Evolutionary conservation across 2,329 filamentous ascomycete species (phyloP), one percentile per base, ranked within the genome.

Genomic region (Alternaria longipes): DNA sequence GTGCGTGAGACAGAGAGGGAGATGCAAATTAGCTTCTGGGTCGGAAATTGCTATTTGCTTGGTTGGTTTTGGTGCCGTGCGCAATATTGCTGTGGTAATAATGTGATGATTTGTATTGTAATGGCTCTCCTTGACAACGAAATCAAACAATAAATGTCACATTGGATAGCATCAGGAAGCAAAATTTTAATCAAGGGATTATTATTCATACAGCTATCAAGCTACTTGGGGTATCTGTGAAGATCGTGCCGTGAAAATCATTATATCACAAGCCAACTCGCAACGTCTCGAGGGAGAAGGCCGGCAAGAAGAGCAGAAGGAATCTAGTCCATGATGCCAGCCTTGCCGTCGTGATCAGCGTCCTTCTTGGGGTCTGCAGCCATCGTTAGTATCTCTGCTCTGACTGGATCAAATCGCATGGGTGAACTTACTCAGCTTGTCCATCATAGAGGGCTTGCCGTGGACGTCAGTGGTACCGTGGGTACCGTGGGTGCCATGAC

Each of bases 311-410:
- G 8, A 34, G 16, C 9, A 34, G n/a, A 40, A n/a, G 14, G 12
- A 14, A 50, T 58, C 22, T 81, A 85, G 42, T 81, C 71, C 81
- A 85, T 83, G 62, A 87, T 85, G 6, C 84, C 85, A 32, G 77
- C 74, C 79, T 86, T 85, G 56, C 85, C 85, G 72, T 87, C 85
- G 36, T 81, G 75, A 64, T 86, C 79, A 26, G 84, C 64, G 69
- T 87, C 85, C 30, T 76, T 81, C 75, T 78, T 81, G 5, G 85
- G 85, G 74, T 87, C 56, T 59, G n/a, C 26, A 34, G 12, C 7
- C 7, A 12, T 34, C n/a, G 51, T 54, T 32, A 54, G 51, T 2
- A 20, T 34, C 8, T 30, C 9, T 9, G 4, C 16, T 41, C 38
- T 4, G 1, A 41, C 38, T 8, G 14, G 18, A 16, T 53, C 24